These are phyloP conservation scores for Boletales sp. DNA, from an alignment of 768 basidiomycete genomes.

Conservation along the genomic window DNA sequence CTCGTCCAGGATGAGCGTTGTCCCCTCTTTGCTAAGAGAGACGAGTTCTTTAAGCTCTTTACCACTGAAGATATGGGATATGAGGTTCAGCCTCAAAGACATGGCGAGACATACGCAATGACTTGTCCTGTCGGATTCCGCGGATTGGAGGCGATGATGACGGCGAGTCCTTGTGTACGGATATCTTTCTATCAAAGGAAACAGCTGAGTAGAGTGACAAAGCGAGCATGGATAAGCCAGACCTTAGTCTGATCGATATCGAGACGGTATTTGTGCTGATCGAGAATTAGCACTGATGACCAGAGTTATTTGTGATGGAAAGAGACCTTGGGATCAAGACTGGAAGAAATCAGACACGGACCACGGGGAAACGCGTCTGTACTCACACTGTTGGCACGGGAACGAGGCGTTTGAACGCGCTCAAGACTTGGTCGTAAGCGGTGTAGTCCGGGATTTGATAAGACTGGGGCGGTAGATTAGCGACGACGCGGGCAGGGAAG, in stretches of 20 bases:
- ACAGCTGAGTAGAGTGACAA: not conserved
- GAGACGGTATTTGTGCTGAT: slow-evolving; percentile 63
- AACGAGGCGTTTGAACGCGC: slow-evolving; percentile 84
- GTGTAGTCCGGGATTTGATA: slow-evolving; percentile 94
- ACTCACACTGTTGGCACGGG: slow-evolving; percentile 87
- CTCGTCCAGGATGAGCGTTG: slow-evolving; percentile 84
- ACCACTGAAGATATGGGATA: slow-evolving; percentile 44
- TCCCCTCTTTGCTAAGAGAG: slow-evolving; percentile 64
- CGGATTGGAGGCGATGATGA: slow-evolving; percentile 90
- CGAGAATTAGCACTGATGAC: slow-evolving; percentile 3
- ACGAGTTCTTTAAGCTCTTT: slow-evolving; percentile 82
- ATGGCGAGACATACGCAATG: slow-evolving; percentile 44
- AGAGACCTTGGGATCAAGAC: slow-evolving; percentile 45
- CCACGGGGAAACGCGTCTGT: not conserved
- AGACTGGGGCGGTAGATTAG: slow-evolving; percentile 40
- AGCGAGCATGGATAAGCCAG: not conserved
- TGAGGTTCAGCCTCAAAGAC: slow-evolving; percentile 6
- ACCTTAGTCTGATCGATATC: slow-evolving; percentile 80
- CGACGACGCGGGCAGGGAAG: not conserved
- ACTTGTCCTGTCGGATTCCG: slow-evolving; percentile 96
- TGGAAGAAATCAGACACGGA: slow-evolving; percentile 15
- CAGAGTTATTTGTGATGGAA: not conserved
- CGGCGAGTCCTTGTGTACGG: slow-evolving; percentile 74
- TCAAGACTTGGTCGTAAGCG: slow-evolving; percentile 79
- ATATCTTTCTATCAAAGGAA: slow-evolving; percentile 61